Evolutionary conservation across 495 filamentous ascomycete genomes (phyloP), one percentile per base, ranked within the genome.

Genomic region (Tuber umbilicatum): DNA sequence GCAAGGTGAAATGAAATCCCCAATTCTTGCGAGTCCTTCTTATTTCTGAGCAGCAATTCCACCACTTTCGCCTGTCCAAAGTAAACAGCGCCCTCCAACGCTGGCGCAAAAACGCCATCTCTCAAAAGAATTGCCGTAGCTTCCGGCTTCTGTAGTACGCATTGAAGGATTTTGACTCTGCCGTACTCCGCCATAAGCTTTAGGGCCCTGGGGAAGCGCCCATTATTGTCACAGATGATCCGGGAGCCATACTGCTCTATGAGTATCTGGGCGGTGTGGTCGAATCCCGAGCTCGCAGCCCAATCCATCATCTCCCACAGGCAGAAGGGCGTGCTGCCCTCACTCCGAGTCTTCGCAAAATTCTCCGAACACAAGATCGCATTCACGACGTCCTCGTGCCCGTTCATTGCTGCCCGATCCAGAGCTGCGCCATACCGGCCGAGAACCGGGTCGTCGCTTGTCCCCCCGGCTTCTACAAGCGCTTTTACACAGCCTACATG

Each of bases 1-100:
- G 74, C 74, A 37, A 76, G 41, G 31, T 73, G 70, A 2, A 76
- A 17, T 1, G 74, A 64, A 23, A 69, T 7, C 39, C 74, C 74
- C 1, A 60, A 35, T 4, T 10, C 35, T 5, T 12, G 42, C 14
- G 55, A n/a, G 12, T 16, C 55, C 23, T 76, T 45, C 23, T 0
- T 73, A 0, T 55, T 23, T n/a, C 64, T 31, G 43, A 76, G 74
- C 0, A 76, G 42, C 1, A 70, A 10, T 2, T 73, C 71, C 10
- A 76, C 55, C 19, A 69, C 37, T 23, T 55, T 73, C 6, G 69
- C 60, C 2, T 55, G 40, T 1, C 60, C 70, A 35, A 23, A 39
- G 37, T 55, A 76, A 21, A 47, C 70, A 41, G 74, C 70, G 39
- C 73, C 60, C 23, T 73, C 42, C 12, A 76, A 39, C 31, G 43